Evolutionary conservation across 1,284 basidiomycete genomes (phyloP).

Genomic region (Exobasidium rhododendri): DNA sequence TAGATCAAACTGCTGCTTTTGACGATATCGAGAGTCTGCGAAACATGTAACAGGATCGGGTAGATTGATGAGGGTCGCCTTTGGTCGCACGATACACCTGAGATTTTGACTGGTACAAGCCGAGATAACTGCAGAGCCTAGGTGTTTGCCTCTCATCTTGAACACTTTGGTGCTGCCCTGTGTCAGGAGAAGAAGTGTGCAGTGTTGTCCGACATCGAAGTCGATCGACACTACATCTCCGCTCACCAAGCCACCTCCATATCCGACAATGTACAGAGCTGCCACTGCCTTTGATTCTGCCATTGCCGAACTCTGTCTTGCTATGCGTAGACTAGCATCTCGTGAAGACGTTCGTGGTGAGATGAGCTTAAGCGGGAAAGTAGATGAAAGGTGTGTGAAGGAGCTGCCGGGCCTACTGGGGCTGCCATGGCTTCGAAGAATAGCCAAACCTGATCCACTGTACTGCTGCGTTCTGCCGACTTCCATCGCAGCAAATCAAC

Average conservation of each 20-base stretch:
- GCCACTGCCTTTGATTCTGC: constrained; percentile 58
- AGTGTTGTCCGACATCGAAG: constrained; percentile 63
- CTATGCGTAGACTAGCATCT: constrained; percentile 25
- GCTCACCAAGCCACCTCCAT: constrained; percentile 88
- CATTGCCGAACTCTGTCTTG: neutral
- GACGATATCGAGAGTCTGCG: constrained; percentile 36
- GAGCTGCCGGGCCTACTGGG: neutral
- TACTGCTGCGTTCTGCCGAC: neutral
- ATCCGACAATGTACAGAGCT: constrained; percentile 76
- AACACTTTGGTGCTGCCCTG: constrained; percentile 64
- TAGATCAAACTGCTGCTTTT: constrained; percentile 48
- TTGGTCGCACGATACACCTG: constrained; percentile 31
- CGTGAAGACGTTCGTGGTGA: constrained; percentile 62
- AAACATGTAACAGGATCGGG: constrained; percentile 52
- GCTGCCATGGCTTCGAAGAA: constrained; percentile 1
- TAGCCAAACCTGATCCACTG: constrained; percentile 3
- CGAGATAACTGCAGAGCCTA: too few relatives aligned
- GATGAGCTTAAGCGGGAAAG: constrained; percentile 87
- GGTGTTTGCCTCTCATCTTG: constrained; percentile 23
- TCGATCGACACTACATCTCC: constrained; percentile 73
- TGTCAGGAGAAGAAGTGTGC: constrained; percentile 69
- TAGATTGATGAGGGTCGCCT: constrained; percentile 39
- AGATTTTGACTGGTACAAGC: constrained; percentile 25
- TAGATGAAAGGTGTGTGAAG: constrained; percentile 73
- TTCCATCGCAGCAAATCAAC: too few relatives aligned